A percentile compares a stretch with the other conserved stretches of the same genome.
Evolutionary conservation across 2,329 filamentous ascomycete species (phyloP).

Genomic region (Xylariaceae sp.): DNA sequence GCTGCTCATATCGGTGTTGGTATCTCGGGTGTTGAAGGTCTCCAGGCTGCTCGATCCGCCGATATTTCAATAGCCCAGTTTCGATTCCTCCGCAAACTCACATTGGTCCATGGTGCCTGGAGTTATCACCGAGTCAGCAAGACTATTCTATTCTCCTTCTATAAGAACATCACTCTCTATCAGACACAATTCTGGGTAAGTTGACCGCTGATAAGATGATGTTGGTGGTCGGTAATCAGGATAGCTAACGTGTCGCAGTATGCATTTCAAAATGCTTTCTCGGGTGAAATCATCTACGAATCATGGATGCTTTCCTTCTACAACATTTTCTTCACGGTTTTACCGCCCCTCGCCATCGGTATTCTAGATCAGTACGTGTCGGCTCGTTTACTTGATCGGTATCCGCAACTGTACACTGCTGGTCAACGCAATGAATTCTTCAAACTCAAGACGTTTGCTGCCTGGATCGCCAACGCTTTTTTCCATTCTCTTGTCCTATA

Average conservation of each 20-base stretch:
- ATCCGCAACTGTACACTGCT: conserved; percentile 90
- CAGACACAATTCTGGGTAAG: conserved; percentile 98
- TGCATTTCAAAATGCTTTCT: conserved; percentile 97
- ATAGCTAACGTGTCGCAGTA: conserved; percentile 50
- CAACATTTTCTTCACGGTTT: conserved; percentile 95
- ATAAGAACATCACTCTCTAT: conserved; percentile 98
- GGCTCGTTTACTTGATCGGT: conserved; percentile 85
- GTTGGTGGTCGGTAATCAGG: neutral
- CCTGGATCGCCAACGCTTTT: conserved; percentile 90
- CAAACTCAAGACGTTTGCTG: conserved; percentile 82
- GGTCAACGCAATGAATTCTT: conserved; percentile 94
- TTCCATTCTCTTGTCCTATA: conserved; percentile 96
- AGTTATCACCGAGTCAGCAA: conserved; percentile 96
- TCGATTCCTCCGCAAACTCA: conserved; percentile 84
- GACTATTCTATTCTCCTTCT: conserved; percentile 96
- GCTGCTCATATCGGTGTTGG: conserved; percentile 96
- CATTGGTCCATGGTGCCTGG: conserved; percentile 94
- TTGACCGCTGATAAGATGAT: conserved; percentile 15
- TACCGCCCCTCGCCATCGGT: conserved; percentile 88
- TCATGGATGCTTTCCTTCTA: conserved; percentile 99
- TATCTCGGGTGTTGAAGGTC: conserved; percentile 93
- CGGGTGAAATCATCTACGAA: conserved; percentile 95
- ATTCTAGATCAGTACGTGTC: conserved; percentile 98
- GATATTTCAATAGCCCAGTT: conserved; percentile 97
- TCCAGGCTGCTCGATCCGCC: conserved; percentile 91